A percentile compares a stretch with the other conserved stretches of the same genome.
These are phyloP conservation scores for Corylus heterophylla DNA, from an alignment of 306 rosid species.

Conservation along the genomic window DNA sequence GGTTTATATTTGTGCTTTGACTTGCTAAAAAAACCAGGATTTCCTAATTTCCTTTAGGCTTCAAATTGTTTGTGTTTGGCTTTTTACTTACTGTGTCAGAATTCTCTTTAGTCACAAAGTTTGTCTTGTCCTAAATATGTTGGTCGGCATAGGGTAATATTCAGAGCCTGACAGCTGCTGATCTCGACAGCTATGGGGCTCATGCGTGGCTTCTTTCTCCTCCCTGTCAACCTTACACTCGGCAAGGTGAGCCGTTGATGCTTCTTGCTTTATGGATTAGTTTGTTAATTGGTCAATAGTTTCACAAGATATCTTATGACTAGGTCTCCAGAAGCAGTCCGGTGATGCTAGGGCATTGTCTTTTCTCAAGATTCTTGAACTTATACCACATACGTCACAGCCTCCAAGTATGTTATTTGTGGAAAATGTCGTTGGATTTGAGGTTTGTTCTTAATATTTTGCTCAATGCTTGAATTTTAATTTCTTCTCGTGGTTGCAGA, in stretches of 20 bases:
- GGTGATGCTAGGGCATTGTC: conserved; percentile 91
- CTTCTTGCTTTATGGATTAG: conserved; percentile 12
- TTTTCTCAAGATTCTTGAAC: conserved; percentile 91
- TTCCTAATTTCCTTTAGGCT: not conserved
- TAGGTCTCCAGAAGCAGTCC: conserved; percentile 93
- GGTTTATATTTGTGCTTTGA: not conserved
- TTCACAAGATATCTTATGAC: conserved; percentile 31
- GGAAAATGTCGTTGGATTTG: conserved; percentile 96
- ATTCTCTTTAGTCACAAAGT: not conserved
- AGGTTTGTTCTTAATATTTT: conserved; percentile 53
- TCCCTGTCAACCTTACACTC: conserved; percentile 97
- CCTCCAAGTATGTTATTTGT: conserved; percentile 86
- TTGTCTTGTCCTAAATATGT: conserved; percentile 4
- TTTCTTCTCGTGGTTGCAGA: conserved; percentile 32
- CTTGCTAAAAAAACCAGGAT: not conserved
- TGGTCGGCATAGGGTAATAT: conserved; percentile 71
- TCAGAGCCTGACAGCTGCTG: conserved; percentile 75
- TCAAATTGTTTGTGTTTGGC: conserved; percentile 6
- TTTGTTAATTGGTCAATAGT: conserved; percentile 23
- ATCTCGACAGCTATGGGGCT: conserved; percentile 67
- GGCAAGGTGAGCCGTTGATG: conserved; percentile 64
- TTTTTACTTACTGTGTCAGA: conserved; percentile 7
- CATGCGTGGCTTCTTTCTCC: conserved; percentile 96
- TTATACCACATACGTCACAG: conserved; percentile 50
- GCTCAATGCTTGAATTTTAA: conserved; percentile 13